Evolutionary conservation across 2,329 filamentous ascomycete species (phyloP), one percentile per base, ranked within the genome.

Genomic region (Colletotrichum lupini): DNA sequence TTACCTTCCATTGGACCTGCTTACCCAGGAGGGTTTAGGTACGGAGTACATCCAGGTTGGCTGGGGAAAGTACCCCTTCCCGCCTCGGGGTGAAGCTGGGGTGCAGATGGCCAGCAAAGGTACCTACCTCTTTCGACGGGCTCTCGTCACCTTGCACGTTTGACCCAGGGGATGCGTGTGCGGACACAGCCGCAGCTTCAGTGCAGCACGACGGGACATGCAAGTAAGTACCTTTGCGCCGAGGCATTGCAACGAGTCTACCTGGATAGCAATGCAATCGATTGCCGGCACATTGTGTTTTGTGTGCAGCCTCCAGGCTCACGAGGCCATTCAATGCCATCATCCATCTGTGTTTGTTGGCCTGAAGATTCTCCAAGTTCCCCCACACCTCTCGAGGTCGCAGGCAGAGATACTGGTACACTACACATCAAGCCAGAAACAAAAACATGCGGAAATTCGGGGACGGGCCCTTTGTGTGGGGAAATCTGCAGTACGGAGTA

Each of bases 121-220:
- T 63, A 63, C 60, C 26, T 63, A 19, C 30, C 30, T 32, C 30
- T 32, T 32, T 11, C 9, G 30, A 32, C 30, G 8, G 30, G 12
- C 35, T 16, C 16, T 24, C 30, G 12, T 56, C 53, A 26, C 22
- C 53, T 14, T 8, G 35, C 30, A 60, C 26, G 24, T 28, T 24
- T 57, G 55, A 35, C 55, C 55, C 55, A 28, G 26, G 30, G 52
- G 56, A 58, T 58, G 7, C 56, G 30, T 46, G 37, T 46, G 49
- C 46, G 46, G 61, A 19, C 61, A 55, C 61, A 55, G 61, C 61
- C 61, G 61, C 61, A 64, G 61, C 46, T 49, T 22, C 32, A 46
- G 37, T 26, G 46, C n/a, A 26, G 28, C 30, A 53, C 37, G 16
- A 46, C 8, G 46, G 9, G 28, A 19, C 16, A 1, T 11, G 42